Evolutionary conservation across 1,139 yeast genomes (phyloP).

Genomic region (Yamadazyma atmosphaerica): DNA sequence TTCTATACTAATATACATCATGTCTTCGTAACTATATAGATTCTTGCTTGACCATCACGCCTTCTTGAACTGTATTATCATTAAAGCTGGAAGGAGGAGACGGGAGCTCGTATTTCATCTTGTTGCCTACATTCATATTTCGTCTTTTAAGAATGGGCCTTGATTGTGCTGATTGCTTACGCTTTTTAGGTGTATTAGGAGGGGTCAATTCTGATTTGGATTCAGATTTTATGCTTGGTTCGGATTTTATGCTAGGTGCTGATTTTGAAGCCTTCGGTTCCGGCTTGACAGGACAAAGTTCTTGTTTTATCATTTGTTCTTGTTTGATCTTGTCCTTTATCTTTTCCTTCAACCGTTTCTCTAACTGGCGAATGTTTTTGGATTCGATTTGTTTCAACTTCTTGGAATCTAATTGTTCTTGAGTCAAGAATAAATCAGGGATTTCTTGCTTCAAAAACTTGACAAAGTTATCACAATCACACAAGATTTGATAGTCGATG

Average conservation of each 20-base stretch:
- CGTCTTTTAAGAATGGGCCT: constrained; percentile 21
- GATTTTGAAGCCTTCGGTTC: constrained; percentile 4
- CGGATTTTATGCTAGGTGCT: constrained; percentile 1
- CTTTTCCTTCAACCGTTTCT: constrained; percentile 6
- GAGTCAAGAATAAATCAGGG: constrained; percentile 60
- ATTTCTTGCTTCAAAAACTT: constrained; percentile 47
- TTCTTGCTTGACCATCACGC: constrained; percentile 1
- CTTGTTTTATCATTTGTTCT: constrained; percentile 11
- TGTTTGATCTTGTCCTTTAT: constrained; percentile 12
- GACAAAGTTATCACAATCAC: constrained; percentile 86
- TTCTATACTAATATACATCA: background rate
- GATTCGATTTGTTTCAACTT: constrained; percentile 27
- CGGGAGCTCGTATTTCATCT: constrained; percentile 19
- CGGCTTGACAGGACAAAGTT: constrained; percentile 6
- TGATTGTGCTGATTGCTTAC: background rate
- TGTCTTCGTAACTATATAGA: background rate
- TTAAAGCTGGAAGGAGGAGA: constrained; percentile 24
- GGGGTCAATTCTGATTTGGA: constrained; percentile 19
- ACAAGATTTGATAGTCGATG: constrained; percentile 70
- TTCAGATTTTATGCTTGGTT: constrained; percentile 4
- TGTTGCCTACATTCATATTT: constrained; percentile 10
- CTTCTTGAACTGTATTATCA: constrained; percentile 4
- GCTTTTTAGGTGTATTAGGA: constrained; percentile 23
- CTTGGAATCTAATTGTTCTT: constrained; percentile 50
- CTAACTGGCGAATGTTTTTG: constrained; percentile 13